Evolutionary conservation across 1,284 basidiomycete species (phyloP), one percentile per base, ranked within the genome.

Genomic region (Ganoderma leucocontextum): DNA sequence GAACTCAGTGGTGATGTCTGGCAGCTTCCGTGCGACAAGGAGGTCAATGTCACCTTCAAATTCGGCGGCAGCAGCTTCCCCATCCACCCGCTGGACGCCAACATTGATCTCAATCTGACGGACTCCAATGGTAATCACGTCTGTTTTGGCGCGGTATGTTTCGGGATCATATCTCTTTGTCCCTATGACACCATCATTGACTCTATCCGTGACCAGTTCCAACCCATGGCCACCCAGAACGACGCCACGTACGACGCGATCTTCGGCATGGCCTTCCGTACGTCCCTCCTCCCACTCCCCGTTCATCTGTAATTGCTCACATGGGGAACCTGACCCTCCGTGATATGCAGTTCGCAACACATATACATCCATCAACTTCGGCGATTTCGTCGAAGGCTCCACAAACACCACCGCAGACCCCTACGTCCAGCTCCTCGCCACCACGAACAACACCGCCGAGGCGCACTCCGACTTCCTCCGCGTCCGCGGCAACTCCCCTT

Each of bases 11-110:
- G 87, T 12, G 70, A 79, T 0, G 78, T 82, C n/a, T 91, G 87
- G 86, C 78, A 81, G 36, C 68, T 90, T 1, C 87, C 88, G 2
- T 91, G 89, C 73, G 76, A 80, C 58, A 80, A 84, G 69, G 84
- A 88, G 75, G 82, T 91, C 25, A 89, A 88, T 65, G 77, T 89
- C 41, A 86, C 89, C 1, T 87, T 91, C 79, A 81, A 82, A 63
- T 87, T 91, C 58, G 82, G 75, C 15, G 87, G 88, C 7, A 75
- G 81, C 9, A 70, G 76, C 13, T 88, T 82, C 71, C 89, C 86
- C 17, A 82, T 91, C 8, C 87, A 91, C 73, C 89, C 89, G 5
- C 76, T 91, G 25, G 90, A 91, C 72, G 69, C 70, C 70, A 78
- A 70, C 42, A 52, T 75, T 12, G 73, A 75, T 44, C 62, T 76